Evolutionary conservation across 176 grass and related monocot species (phyloP).

Genomic region (Lolium multiflorum): DNA sequence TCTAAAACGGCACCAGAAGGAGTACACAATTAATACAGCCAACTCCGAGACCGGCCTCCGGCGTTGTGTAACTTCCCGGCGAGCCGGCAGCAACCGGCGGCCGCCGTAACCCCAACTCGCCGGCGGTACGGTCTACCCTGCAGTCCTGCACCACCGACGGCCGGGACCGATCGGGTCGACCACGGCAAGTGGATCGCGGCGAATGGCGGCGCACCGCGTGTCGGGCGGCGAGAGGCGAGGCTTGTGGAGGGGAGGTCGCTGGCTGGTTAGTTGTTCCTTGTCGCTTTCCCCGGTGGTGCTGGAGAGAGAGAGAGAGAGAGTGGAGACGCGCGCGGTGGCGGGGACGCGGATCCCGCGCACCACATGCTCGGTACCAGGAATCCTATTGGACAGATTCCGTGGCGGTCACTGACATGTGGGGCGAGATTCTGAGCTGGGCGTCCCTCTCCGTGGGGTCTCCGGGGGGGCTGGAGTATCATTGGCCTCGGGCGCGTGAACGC

Average conservation of each 20-base stretch:
- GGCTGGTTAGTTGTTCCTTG: background rate
- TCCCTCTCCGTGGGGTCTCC: constrained; percentile 7
- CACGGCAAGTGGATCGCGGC: background rate
- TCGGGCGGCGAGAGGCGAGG: constrained; percentile 24
- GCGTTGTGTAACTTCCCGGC: background rate
- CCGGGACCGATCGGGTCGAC: background rate
- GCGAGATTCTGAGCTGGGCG: background rate
- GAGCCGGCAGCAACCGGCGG: background rate
- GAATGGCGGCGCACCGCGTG: constrained; percentile 31
- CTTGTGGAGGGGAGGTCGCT: too few relatives aligned
- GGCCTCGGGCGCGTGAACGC: constrained; percentile 40
- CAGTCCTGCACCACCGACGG: background rate
- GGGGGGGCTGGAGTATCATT: background rate
- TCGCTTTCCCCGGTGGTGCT: background rate
- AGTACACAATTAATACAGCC: too few relatives aligned
- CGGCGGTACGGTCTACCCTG: background rate
- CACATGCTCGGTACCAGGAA: background rate
- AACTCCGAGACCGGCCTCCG: background rate
- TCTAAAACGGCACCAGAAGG: background rate
- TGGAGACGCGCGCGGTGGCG: background rate
- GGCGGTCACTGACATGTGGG: background rate
- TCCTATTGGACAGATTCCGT: background rate
- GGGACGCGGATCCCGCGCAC: background rate
- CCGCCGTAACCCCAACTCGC: background rate
- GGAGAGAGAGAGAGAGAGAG: background rate